Conservation (phyloP, 306 rosid species). For the Myrica gale region DNA sequence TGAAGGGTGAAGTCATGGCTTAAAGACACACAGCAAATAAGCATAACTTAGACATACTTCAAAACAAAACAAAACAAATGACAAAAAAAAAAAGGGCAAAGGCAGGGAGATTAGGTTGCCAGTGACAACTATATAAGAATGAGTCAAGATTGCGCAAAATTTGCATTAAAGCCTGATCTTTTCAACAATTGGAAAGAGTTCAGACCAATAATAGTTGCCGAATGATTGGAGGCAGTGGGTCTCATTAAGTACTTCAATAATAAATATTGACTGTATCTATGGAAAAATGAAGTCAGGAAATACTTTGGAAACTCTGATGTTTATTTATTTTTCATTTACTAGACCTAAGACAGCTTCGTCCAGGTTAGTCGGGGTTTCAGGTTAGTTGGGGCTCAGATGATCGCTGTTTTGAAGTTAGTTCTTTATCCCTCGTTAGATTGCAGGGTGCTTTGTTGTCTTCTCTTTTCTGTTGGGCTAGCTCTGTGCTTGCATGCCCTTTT, state of each 20-base stretch:
- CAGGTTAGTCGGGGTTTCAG: too few species aligned
- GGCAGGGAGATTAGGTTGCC: too few species aligned
- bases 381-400: too few species aligned
- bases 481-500: too few species aligned
- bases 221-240: neutral
- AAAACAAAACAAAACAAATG: too few species aligned
- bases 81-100: too few species aligned
- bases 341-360: neutral
- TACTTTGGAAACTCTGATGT: neutral
- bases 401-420: too few species aligned
- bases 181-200: neutral
- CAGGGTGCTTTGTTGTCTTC: too few species aligned
- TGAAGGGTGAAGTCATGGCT: neutral
- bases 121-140: too few species aligned
- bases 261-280: neutral
- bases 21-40: neutral
- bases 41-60: too few species aligned
- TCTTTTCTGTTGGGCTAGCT: too few species aligned
- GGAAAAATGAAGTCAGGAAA: neutral
- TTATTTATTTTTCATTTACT: neutral
- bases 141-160: neutral
- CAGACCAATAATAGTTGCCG: neutral
- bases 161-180: neutral
- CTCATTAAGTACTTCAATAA: neutral
- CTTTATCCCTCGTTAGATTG: too few species aligned